phyloP scores from a whole-genome alignment of 1,284 basidiomycete genomes.

The Heterobasidion parviporum region DNA sequence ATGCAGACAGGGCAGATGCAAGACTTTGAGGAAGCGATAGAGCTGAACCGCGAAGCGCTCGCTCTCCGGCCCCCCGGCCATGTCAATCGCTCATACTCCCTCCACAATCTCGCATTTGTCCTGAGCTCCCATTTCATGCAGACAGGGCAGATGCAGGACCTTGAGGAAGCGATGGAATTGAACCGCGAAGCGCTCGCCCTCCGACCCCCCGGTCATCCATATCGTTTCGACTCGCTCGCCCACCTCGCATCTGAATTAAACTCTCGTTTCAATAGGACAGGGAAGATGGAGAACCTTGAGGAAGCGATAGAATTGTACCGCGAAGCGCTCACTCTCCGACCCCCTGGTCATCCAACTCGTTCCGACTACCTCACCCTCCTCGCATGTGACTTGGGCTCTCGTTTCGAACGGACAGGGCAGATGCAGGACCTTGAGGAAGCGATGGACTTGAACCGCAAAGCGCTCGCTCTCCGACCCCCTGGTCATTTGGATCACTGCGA shows the following conservation, averaged over 20 bases:
- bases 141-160: conserved; percentile 16
- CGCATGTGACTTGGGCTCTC: too few relatives aligned
- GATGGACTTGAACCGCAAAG: neutral
- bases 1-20: conserved; percentile 7
- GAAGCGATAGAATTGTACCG: neutral
- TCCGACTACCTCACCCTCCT: too few relatives aligned
- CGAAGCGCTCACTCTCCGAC: too few relatives aligned
- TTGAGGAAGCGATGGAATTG: conserved; percentile 20
- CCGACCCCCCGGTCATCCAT: conserved; percentile 13
- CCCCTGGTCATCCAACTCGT: too few relatives aligned
- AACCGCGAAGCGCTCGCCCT: conserved; percentile 16
- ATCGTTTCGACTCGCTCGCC: too few relatives aligned
- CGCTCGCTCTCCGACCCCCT: neutral
- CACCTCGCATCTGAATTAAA: too few relatives aligned
- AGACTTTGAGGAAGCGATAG: neutral
- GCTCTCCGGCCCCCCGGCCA: neutral
- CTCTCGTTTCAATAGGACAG: conserved; percentile 14
- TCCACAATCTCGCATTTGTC: neutral
- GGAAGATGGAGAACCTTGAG: conserved; percentile 14
- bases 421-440: neutral
- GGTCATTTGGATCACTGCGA: neutral
- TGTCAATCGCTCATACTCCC: neutral
- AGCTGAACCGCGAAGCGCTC: neutral
- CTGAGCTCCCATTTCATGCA: conserved; percentile 11
- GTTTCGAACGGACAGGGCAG: neutral